These are phyloP conservation scores for Ophiocytium majus DNA, from an alignment of 352 stramenopile genomes.

Conservation along the genomic window DNA sequence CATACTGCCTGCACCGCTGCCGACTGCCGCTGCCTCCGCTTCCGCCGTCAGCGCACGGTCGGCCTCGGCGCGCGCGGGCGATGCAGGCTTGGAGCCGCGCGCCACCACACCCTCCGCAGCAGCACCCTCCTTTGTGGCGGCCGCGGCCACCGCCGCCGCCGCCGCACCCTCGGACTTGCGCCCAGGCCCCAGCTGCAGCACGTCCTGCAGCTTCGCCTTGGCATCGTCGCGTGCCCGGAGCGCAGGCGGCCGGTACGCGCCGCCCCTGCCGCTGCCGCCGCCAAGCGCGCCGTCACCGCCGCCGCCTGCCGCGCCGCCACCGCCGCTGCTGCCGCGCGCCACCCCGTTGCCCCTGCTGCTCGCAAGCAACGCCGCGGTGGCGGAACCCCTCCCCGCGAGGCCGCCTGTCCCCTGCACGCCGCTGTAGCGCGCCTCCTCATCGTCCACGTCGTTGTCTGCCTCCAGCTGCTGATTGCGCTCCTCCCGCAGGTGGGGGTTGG, in stretches of 20 bases:
- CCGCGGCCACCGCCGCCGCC: background rate
- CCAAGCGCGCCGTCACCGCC: background rate
- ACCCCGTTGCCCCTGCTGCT: background rate
- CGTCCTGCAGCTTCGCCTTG: slow-evolving; percentile 40
- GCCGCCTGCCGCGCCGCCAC: slow-evolving; percentile 13
- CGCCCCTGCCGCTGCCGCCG: slow-evolving; percentile 20
- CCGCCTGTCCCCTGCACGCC: slow-evolving; percentile 70
- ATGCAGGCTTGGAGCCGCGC: too few relatives aligned
- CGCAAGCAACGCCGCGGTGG: background rate
- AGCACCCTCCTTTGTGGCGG: background rate
- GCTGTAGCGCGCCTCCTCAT: slow-evolving; percentile 90
- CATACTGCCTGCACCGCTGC: slow-evolving; percentile 23
- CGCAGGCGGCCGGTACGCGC: slow-evolving; percentile 1
- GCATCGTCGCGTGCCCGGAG: slow-evolving; percentile 19
- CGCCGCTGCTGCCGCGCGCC: background rate
- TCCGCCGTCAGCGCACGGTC: too few relatives aligned
- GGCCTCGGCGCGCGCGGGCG: too few relatives aligned
- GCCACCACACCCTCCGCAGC: background rate
- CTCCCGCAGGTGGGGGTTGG: slow-evolving; percentile 91
- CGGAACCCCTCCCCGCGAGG: slow-evolving; percentile 13
- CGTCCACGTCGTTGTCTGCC: slow-evolving; percentile 72
- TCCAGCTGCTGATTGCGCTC: slow-evolving; percentile 74
- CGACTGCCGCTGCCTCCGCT: too few relatives aligned
- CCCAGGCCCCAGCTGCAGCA: slow-evolving; percentile 10
- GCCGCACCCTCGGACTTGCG: background rate